Evolutionary conservation across 495 filamentous ascomycete species (phyloP), one percentile per base, ranked within the genome.

Genomic region (Lepraria neglecta): DNA sequence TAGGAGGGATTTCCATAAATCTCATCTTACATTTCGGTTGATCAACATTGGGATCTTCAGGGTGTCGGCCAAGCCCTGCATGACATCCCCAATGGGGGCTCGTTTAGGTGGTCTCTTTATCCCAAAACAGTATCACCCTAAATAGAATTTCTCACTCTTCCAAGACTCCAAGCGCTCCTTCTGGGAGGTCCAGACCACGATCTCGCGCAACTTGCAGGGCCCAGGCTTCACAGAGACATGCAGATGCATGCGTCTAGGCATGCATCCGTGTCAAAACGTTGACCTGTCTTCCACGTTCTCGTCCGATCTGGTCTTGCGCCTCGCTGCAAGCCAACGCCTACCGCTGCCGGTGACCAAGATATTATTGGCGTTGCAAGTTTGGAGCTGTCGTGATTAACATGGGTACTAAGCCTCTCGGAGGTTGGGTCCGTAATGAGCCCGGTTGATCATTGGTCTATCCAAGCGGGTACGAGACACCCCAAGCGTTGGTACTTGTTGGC

Each of bases 1-100:
- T 1, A 28, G 46, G 28, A 52, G 15, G 48, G 31, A 11, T 31
- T n/a, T 14, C 48, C 15, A 52, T 31, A 24, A 12, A 15, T 51
- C 27, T 6, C 19, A 31, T 5, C 12, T 27, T 30, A 17, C 28
- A 17, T 31, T 9, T 24, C 17, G 48, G 6, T n/a, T 17, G 31
- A 30, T 52, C n/a, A 52, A 28, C 28, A 53, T 33, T 53, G 33
- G 51, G 51, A 53, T 53, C 51, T 27, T 53, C 51, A 53, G 51
- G 30, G 51, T 28, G 28, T 35, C 28, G 28, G 51, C 31, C 31
- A 17, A 53, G 51, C 17, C 47, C 5, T 15, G 47, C 47, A 19
- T 45, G 27, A 28, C 47, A 50, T 28, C 47, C 14, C 47, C 47
- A 28, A 19, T 30, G 3, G 14, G 28, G 24, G 47, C 27, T 51